A percentile compares a stretch with the other conserved stretches of the same genome.
Conservation (phyloP, 2,329 filamentous ascomycete genomes). For the Penicillium crustosum region DNA sequence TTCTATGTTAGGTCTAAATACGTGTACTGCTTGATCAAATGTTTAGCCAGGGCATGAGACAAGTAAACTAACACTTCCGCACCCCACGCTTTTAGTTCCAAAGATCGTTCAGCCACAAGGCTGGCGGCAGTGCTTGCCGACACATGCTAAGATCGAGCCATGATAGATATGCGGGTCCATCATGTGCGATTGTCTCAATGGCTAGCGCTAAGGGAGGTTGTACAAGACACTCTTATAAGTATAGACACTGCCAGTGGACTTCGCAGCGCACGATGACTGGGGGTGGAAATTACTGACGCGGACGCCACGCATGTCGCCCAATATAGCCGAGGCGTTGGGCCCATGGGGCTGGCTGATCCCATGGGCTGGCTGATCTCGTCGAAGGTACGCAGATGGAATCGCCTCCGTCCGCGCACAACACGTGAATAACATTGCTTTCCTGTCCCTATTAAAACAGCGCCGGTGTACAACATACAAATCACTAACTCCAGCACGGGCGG, state of each 20-base stretch:
- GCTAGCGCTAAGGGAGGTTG: conserved; percentile 50
- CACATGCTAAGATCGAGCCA: conserved; percentile 40
- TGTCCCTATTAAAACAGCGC: conserved; percentile 46
- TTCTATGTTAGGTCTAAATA: not conserved
- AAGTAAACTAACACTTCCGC: conserved; percentile 32
- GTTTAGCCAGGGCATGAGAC: conserved; percentile 41
- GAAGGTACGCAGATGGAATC: conserved; percentile 54
- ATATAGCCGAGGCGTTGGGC: conserved; percentile 48
- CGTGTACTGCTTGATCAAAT: conserved; percentile 41
- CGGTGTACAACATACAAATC: conserved; percentile 40
- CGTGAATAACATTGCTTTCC: conserved; percentile 20
- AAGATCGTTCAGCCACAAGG: conserved; percentile 46
- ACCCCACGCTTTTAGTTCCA: conserved; percentile 44
- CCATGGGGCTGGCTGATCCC: no score
- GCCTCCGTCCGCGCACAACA: conserved; percentile 47
- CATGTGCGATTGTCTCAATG: conserved; percentile 51
- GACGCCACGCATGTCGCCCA: conserved; percentile 41
- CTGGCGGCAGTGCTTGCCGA: conserved; percentile 22
- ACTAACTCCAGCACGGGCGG: conserved; percentile 23
- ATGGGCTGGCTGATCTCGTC: conserved; percentile 57
- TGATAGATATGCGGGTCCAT: conserved; percentile 45
- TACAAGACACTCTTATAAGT: conserved; percentile 54
- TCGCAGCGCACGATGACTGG: conserved; percentile 44
- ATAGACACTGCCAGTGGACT: conserved; percentile 47
- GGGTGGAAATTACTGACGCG: conserved; percentile 54